Base-by-base conservation (phyloP, 2,329 filamentous ascomycete species). In the Talaromyces marneffei region DNA sequence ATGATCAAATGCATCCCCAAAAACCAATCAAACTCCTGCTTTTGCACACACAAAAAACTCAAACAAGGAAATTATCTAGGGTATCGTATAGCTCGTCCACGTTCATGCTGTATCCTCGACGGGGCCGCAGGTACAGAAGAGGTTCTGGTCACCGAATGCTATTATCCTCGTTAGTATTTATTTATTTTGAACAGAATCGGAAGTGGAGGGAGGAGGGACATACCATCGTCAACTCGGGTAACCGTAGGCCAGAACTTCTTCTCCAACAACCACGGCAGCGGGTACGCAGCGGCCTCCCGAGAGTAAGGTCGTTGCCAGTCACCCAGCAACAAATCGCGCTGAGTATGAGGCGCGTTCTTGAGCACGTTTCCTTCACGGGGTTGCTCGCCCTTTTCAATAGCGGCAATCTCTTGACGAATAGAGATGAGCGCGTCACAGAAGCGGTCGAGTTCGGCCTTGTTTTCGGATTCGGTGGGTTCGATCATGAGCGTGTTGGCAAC, bases 211-310 rank as follows among this genome's bases (percentile, higher is more conserved):
- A 25, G 39, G 8, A 48, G n/a, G 20, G n/a, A 81, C 88, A 82
- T 76, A 93, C 90, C 84, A 80, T 97, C 93, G 73, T 97, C 90
- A 20, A 97, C 81, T 73, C 93, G 84, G 6, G 89, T 91, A 14
- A 96, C 91, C 37, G 81, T 87, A 0, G 93, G 92, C 93, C 93
- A 97, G 79, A 97, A 97, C 82, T 97, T 97, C 88, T 95, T 97
- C 84, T 96, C 90, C 74, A 85, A 84, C 64, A 97, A 78, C 77
- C 85, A 96, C 0, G 86, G 81, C 65, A 96, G 73, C 18, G 93
- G 93, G 74, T 96, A 97, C 0, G 91, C 93, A 0, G 93, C 93
- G 77, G 87, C 83, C 78, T 94, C 88, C 29, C 92, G 80, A 0
- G 82, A 85, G 74, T 97, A 97, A 1, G 85, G 81, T n/a, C 93